Conservation (phyloP, 2,329 filamentous ascomycete genomes). For the Fusarium austroafricanum region DNA sequence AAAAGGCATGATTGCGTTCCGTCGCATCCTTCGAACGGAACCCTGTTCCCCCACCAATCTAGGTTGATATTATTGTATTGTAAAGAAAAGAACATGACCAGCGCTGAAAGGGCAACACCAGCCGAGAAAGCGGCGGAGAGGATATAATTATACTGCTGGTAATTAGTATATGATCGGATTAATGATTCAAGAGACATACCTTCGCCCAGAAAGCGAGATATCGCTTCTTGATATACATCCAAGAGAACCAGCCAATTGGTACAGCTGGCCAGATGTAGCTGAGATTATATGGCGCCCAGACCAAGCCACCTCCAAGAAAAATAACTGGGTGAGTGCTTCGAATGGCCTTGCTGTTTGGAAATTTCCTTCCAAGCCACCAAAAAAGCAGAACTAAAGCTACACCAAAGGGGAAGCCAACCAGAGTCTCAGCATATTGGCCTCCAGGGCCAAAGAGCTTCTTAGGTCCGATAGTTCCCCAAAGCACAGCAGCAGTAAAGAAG, state of each 20-base stretch:
- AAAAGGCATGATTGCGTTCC: conserved; percentile 39
- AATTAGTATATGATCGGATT: conserved; percentile 11
- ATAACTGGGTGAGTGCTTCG: conserved; percentile 58
- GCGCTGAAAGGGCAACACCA: conserved; percentile 59
- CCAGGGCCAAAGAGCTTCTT: conserved; percentile 52
- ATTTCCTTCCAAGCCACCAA: conserved; percentile 52
- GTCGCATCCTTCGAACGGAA: conserved; percentile 45
- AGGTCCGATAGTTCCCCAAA: conserved; percentile 57
- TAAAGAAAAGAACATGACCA: conserved; percentile 62
- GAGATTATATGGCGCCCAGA: conserved; percentile 59
- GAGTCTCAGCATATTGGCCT: conserved; percentile 51
- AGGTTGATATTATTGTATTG: conserved; percentile 53
- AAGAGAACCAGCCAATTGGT: conserved; percentile 60
- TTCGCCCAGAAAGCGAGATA: conserved; percentile 63
- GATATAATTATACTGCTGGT: conserved; percentile 58
- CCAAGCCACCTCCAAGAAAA: conserved; percentile 54
- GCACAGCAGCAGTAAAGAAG: conserved; percentile 55
- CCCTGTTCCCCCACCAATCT: conserved; percentile 60
- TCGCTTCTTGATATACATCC: conserved; percentile 59
- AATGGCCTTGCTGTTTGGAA: conserved; percentile 48
- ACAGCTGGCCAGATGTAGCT: conserved; percentile 61
- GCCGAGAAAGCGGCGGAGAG: conserved; percentile 59
- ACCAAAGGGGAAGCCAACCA: conserved; percentile 56
- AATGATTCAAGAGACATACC: conserved; percentile 26
- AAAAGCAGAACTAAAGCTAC: conserved; percentile 51